Percentiles rank a stretch among this genome's conserved stretches.
phyloP scores from a whole-genome alignment of 1,284 basidiomycete species.

The Microbotryum scabiosae region DNA sequence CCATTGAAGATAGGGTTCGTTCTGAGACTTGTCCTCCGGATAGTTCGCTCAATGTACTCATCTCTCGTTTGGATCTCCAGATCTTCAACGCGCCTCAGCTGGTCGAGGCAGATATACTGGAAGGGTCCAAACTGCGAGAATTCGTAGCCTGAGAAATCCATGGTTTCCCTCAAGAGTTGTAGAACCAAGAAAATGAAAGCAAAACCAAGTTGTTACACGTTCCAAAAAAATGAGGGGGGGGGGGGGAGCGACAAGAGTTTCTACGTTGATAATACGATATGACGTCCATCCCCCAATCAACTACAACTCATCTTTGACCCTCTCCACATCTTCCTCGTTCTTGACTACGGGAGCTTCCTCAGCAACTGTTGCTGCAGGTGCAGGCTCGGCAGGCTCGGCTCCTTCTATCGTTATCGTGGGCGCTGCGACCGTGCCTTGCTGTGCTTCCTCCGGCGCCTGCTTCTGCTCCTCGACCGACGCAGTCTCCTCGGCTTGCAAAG shows the following conservation, averaged over 20 bases:
- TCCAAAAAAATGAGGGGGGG: not conserved
- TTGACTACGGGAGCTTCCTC: not conserved
- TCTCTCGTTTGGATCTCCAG: not conserved
- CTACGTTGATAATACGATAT: not conserved
- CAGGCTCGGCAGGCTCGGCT: not conserved
- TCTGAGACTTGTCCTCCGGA: not conserved
- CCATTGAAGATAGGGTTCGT: not conserved
- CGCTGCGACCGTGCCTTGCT: not conserved
- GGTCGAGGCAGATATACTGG: constrained; percentile 3
- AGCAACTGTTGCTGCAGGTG: not conserved
- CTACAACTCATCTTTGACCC: not conserved
- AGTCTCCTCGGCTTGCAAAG: too few species aligned
- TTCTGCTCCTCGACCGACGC: too few species aligned
- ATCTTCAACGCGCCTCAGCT: not conserved
- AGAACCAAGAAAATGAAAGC: not conserved
- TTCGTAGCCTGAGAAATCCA: constrained; percentile 2
- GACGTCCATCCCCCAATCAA: not conserved
- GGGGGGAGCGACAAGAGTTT: not conserved
- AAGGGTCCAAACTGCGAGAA: not conserved
- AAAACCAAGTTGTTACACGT: not conserved
- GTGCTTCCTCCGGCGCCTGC: not conserved
- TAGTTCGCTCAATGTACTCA: not conserved
- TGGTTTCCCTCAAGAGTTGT: too few species aligned
- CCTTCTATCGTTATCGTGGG: not conserved
- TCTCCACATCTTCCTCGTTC: not conserved